Base-by-base conservation (phyloP, 2,329 filamentous ascomycete species). In the Diaporthe sp. region DNA sequence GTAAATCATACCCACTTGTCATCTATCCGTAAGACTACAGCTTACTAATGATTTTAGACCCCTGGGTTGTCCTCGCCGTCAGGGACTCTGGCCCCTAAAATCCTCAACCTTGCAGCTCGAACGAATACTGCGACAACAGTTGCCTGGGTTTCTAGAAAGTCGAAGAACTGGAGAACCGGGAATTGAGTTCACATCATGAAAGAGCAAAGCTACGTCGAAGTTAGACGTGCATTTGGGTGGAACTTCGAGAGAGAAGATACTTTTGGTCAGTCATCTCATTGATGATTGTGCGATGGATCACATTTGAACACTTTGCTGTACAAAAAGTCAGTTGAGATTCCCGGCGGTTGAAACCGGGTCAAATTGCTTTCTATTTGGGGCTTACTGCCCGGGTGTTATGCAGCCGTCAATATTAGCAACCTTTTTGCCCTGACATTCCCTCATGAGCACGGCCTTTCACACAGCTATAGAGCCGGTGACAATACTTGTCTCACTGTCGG, bases 1-100 rank as follows among this genome's bases (percentile, higher is more conserved):
- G 73, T 75, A 19, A 68, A 50, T 68, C 4, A 12, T 28, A 3
- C 28, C 33, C 15, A n/a, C n/a, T n/a, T 40, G 4, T 22, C 15
- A 4, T 38, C 4, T 7, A 22, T 28, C 9, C 12, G 22, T 17
- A 7, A 2, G 7, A 17, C 15, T 10, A 3, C 4, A 10, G 15
- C 38, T 72, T 3, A 69, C 35, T 15, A 13, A 25, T 10, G 8
- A 25, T 4, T 8, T 22, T 10, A 73, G 72, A 69, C 28, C 72
- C 72, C 42, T 73, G 64, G 64, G n/a, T 73, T 25, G 30, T 73
- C 9, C 61, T 73, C 12, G 54, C 64, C 13, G 54, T 54, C 42
- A 69, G 52, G 33, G 72, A 70, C 7, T 52, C 72, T n/a, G 52
- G 72, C 10, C 54, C 61, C 25, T 54, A 13, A 40, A 12, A 47